phyloP scores from a whole-genome alignment of 305 asterid species.

The Rubia tinctorum region DNA sequence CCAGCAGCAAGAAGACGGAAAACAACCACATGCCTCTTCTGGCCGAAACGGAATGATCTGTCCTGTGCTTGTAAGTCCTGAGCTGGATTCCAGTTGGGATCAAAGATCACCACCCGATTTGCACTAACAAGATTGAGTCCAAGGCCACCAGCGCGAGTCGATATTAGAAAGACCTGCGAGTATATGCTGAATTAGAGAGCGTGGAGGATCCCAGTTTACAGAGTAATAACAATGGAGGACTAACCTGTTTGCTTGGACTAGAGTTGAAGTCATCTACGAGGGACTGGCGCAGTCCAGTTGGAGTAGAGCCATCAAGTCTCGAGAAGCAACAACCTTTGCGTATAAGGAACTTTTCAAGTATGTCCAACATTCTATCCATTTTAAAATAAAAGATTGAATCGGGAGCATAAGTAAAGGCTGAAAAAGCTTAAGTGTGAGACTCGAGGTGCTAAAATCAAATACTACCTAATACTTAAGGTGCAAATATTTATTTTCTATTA shows the following conservation, averaged over 20 bases:
- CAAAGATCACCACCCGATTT: constrained; percentile 90
- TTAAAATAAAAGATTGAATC: not conserved
- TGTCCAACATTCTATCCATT: constrained; percentile 78
- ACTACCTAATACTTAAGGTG: not conserved
- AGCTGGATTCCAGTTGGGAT: constrained; percentile 99
- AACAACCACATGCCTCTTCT: constrained; percentile 85
- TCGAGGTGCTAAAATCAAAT: not conserved
- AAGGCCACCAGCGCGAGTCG: constrained; percentile 98
- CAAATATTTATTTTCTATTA: not conserved
- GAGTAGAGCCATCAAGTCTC: constrained; percentile 94
- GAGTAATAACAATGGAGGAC: constrained; percentile 6
- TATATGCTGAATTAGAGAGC: constrained; percentile 8
- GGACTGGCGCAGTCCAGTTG: constrained; percentile 78
- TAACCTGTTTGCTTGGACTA: constrained; percentile 97
- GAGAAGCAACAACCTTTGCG: constrained; percentile 91
- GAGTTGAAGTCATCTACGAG: constrained; percentile 90
- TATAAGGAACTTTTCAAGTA: constrained; percentile 90
- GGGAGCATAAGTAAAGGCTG: not conserved
- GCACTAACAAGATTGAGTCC: constrained; percentile 97
- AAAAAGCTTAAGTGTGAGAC: not conserved
- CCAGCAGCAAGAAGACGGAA: constrained; percentile 97
- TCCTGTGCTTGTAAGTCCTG: constrained; percentile 99
- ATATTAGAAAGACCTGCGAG: constrained; percentile 80
- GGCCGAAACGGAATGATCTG: constrained; percentile 90
- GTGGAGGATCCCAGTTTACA: not conserved